Evolutionary conservation across 2,329 filamentous ascomycete species (phyloP).

Genomic region (Pyricularia pennisetigena): DNA sequence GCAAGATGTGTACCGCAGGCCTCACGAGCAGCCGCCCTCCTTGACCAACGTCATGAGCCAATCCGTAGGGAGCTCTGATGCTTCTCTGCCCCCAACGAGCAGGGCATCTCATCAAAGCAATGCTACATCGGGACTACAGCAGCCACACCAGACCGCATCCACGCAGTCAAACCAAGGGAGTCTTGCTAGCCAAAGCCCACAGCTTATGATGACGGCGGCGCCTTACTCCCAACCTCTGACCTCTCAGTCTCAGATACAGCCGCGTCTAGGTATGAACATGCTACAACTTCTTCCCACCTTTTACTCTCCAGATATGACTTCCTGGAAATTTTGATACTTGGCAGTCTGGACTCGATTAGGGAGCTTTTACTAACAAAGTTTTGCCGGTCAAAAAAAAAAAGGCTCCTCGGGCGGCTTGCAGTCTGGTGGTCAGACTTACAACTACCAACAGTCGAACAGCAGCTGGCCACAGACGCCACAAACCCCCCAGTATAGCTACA

Average conservation of each 20-base stretch:
- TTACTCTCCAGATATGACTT: neutral
- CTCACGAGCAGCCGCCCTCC: conserved; percentile 60
- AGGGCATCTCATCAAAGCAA: conserved; percentile 40
- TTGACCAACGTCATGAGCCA: conserved; percentile 34
- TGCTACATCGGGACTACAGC: neutral
- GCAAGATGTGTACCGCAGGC: conserved; percentile 71
- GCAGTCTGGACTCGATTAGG: neutral
- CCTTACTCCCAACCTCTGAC: conserved; percentile 64
- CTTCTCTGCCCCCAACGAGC: conserved; percentile 37
- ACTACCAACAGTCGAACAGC: conserved; percentile 49
- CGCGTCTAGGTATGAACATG: conserved; percentile 19
- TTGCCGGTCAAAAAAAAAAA: conserved; percentile 23
- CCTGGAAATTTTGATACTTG: neutral
- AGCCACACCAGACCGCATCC: neutral
- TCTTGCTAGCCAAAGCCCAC: conserved; percentile 52
- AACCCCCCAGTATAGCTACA: conserved; percentile 45
- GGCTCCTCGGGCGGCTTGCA: conserved; percentile 41
- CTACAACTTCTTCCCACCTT: neutral
- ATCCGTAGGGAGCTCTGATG: conserved; percentile 32
- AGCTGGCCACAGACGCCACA: conserved; percentile 62
- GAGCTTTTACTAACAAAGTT: neutral
- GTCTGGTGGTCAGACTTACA: conserved; percentile 47
- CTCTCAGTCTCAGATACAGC: conserved; percentile 63
- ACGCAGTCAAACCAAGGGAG: conserved; percentile 22
- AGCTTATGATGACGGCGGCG: conserved; percentile 55